Conservation (phyloP, 441 rosid genomes). For the Euphorbia schlechtendalii region DNA sequence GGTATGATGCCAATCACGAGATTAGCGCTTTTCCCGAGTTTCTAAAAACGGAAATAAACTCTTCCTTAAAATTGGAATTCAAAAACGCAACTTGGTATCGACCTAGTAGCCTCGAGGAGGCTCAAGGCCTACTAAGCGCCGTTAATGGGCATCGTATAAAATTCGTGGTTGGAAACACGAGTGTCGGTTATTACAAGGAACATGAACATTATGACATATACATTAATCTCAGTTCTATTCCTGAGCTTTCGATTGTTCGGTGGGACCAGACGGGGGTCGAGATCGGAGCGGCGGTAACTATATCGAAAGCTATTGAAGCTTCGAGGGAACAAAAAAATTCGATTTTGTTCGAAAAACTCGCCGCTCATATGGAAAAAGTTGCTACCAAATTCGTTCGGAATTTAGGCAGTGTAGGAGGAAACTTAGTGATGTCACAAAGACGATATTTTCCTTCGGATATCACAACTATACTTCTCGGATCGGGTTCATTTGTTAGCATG, state of each 20-base stretch:
- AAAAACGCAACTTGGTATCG: slow-evolving; percentile 36
- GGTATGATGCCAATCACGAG: slow-evolving; percentile 20
- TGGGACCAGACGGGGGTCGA: slow-evolving; percentile 40
- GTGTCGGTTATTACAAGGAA: slow-evolving; percentile 67
- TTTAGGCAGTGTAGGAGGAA: slow-evolving; percentile 68
- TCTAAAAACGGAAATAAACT: slow-evolving; percentile 42
- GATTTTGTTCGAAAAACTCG: slow-evolving; percentile 41
- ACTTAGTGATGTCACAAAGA: slow-evolving; percentile 79
- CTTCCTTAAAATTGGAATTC: slow-evolving; percentile 25
- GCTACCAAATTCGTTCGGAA: slow-evolving; percentile 59
- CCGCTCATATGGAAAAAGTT: slow-evolving; percentile 69
- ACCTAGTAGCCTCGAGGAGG: slow-evolving; percentile 47
- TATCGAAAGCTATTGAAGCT: slow-evolving; percentile 56
- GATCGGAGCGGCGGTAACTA: slow-evolving; percentile 69
- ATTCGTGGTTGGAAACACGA: slow-evolving; percentile 69
- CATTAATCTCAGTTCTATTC: slow-evolving; percentile 49
- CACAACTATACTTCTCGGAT: slow-evolving; percentile 66
- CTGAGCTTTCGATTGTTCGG: slow-evolving; percentile 43
- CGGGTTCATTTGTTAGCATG: slow-evolving; percentile 44
- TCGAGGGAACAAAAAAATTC: slow-evolving; percentile 34
- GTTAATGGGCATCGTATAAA: slow-evolving; percentile 25
- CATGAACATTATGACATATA: slow-evolving; percentile 33
- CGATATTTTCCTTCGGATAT: slow-evolving; percentile 75
- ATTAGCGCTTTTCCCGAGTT: slow-evolving; percentile 51
- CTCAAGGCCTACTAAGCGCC: slow-evolving; percentile 32